Evolutionary conservation across 2,329 filamentous ascomycete genomes (phyloP).

Genomic region (Aspergillus fijiensis): DNA sequence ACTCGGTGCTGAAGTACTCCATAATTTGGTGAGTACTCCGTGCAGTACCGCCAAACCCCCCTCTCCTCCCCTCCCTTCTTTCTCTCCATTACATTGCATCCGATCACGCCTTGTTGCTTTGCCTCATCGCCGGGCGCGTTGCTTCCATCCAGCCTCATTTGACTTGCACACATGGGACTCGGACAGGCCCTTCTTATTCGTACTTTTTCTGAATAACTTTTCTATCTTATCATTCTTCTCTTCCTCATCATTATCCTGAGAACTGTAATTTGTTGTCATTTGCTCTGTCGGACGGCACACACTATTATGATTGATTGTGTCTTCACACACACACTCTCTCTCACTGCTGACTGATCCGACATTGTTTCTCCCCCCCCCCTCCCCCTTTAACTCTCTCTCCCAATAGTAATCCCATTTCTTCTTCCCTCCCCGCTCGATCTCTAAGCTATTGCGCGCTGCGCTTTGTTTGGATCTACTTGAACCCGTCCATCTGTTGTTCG

Average conservation of each 20-base stretch:
- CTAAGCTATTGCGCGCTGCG: neutral
- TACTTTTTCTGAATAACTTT: neutral
- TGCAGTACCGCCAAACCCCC: neutral
- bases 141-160: neutral
- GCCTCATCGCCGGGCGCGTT: neutral
- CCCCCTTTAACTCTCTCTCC: neutral
- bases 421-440: conserved; percentile 9
- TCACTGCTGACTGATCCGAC: conserved; percentile 16
- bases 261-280: neutral
- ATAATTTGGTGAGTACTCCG: neutral
- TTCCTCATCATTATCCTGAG: too few relatives aligned
- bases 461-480: neutral
- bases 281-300: neutral
- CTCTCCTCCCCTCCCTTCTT: neutral
- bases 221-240: neutral
- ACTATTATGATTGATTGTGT: neutral
- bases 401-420: conserved; percentile 5
- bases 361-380: conserved; percentile 6
- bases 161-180: neutral
- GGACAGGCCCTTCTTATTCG: neutral
- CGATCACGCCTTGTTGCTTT: neutral
- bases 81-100: neutral
- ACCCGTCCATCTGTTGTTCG: neutral
- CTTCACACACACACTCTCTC: neutral
- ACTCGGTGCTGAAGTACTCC: too few relatives aligned